Percentiles rank a stretch among this genome's conserved stretches.
phyloP scores from a whole-genome alignment of 148 eudicot species.

The Nepenthes gracilis region DNA sequence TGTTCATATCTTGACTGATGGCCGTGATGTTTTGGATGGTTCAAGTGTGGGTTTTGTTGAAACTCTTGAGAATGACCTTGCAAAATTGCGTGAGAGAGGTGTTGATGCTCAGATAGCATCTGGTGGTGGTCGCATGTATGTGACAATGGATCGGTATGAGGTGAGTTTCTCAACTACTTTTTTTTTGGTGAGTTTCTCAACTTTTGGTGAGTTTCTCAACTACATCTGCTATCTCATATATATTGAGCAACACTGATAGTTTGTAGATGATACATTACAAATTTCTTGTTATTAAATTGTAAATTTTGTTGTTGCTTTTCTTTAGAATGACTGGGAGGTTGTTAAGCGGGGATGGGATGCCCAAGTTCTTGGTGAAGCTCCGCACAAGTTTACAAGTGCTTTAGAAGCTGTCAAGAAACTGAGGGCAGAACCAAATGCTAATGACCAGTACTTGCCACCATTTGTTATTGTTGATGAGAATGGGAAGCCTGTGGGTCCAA shows the following conservation, averaged over 20 bases:
- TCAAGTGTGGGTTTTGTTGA: slow-evolving; percentile 80
- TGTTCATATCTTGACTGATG: slow-evolving; percentile 80
- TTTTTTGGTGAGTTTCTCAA: no score
- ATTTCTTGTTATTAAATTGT: neutral
- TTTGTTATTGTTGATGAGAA: slow-evolving; percentile 78
- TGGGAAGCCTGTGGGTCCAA: slow-evolving; percentile 82
- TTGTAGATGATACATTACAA: neutral
- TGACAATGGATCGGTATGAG: slow-evolving; percentile 97
- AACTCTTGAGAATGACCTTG: slow-evolving; percentile 75
- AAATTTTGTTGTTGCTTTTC: slow-evolving; percentile 5
- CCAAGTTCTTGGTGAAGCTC: slow-evolving; percentile 98
- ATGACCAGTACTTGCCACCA: slow-evolving; percentile 78
- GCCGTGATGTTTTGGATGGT: slow-evolving; percentile 97
- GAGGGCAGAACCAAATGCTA: slow-evolving; percentile 49
- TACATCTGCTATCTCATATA: no score
- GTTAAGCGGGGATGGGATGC: slow-evolving; percentile 99
- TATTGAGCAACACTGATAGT: neutral
- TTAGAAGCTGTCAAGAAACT: slow-evolving; percentile 76
- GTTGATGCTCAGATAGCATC: slow-evolving; percentile 89
- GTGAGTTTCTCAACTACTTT: no score
- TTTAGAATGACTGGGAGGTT: slow-evolving; percentile 87
- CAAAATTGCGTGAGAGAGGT: slow-evolving; percentile 57
- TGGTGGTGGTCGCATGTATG: slow-evolving; percentile 96
- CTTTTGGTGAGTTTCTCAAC: no score
- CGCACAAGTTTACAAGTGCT: slow-evolving; percentile 64